These are phyloP conservation scores for Litsea cubeba DNA, from an alignment of 164 flowering plant genomes.

Conservation along the genomic window DNA sequence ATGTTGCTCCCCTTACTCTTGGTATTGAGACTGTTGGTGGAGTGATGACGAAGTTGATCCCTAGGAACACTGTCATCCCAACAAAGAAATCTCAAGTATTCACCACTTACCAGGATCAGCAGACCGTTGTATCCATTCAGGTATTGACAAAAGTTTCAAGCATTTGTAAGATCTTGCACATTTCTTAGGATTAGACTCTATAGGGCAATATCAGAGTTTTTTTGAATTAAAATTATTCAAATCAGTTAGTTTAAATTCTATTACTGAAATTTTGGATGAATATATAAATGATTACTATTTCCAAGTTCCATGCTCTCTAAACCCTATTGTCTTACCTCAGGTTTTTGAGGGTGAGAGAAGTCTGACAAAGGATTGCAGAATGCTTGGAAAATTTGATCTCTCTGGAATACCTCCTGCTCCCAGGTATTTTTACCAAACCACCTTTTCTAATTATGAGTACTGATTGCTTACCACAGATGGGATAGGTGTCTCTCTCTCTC, in stretches of 20 bases:
- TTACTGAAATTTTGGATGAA: no score
- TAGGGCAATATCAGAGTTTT: background rate
- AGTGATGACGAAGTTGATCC: conserved; percentile 93
- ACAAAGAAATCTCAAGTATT: conserved; percentile 93
- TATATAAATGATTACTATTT: no score
- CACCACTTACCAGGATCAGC: conserved; percentile 92
- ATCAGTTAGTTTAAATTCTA: no score
- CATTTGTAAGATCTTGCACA: background rate
- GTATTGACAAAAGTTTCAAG: conserved; percentile 21
- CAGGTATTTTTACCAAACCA: conserved; percentile 36
- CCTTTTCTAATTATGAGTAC: background rate
- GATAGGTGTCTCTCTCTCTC: no score
- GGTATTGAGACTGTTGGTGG: conserved; percentile 96
- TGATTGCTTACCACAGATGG: background rate
- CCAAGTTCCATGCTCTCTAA: no score
- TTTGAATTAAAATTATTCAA: background rate
- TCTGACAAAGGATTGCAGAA: conserved; percentile 80
- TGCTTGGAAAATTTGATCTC: conserved; percentile 78
- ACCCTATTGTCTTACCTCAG: conserved; percentile 16
- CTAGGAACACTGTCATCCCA: conserved; percentile 88
- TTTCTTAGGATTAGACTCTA: background rate
- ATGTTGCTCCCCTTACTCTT: conserved; percentile 85
- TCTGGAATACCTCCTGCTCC: conserved; percentile 82
- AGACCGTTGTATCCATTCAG: conserved; percentile 90
- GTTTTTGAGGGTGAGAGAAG: conserved; percentile 96